These are phyloP conservation scores for Cyclotella atomus DNA, from an alignment of 108 stramenopile genomes.

Conservation along the genomic window DNA sequence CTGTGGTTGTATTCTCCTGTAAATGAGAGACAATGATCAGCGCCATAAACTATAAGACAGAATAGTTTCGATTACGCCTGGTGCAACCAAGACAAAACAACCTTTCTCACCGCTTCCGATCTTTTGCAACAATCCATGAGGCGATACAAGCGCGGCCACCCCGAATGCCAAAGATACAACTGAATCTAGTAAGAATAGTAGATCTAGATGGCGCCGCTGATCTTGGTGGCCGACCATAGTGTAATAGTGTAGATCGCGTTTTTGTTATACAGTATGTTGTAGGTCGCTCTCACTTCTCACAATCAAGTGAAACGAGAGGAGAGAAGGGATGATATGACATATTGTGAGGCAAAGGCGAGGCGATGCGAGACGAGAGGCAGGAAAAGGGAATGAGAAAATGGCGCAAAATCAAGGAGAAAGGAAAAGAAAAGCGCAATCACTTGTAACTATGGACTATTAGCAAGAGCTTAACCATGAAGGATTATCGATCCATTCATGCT, in stretches of 20 bases:
- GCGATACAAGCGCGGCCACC: conserved; percentile 61
- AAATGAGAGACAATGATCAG: neutral
- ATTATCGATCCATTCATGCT: neutral
- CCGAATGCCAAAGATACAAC: conserved; percentile 69
- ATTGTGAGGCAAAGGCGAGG: no score
- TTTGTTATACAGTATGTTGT: no score
- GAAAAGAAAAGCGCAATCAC: no score
- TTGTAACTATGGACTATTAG: no score
- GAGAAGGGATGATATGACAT: no score
- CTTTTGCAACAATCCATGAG: conserved; percentile 63
- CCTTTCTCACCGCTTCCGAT: conserved; percentile 49
- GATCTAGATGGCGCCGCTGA: conserved; percentile 59
- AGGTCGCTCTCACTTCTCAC: no score
- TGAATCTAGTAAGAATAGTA: conserved; percentile 75
- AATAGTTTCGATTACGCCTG: neutral
- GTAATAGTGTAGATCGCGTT: no score
- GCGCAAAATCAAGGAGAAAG: no score
- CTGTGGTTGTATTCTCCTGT: conserved; percentile 67
- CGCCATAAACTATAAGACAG: neutral
- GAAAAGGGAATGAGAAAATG: no score
- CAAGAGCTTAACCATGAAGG: neutral
- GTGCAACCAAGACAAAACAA: neutral
- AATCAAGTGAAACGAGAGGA: no score
- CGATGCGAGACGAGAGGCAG: no score
- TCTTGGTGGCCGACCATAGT: conserved; percentile 25